Conservation (phyloP, 495 filamentous ascomycete species). For the Penicillium silybi region DNA sequence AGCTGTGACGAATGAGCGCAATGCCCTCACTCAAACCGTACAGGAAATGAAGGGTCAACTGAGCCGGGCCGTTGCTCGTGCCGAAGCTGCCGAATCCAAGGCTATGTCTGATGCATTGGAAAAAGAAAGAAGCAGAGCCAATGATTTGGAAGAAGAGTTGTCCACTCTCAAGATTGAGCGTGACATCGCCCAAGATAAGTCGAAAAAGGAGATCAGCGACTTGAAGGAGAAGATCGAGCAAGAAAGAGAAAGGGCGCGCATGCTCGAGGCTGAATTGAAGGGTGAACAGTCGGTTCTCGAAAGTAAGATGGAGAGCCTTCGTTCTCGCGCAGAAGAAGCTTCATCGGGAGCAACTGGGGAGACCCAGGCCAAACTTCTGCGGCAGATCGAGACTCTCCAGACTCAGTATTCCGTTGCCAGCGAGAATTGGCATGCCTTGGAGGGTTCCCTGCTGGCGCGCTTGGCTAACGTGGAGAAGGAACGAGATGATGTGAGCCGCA, state of each 20-base stretch:
- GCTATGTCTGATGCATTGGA: conserved; percentile 67
- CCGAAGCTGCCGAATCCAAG: conserved; percentile 62
- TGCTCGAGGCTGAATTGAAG: conserved; percentile 74
- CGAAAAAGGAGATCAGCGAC: conserved; percentile 64
- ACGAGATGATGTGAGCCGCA: conserved; percentile 75
- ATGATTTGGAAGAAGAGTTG: conserved; percentile 70
- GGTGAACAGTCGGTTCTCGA: conserved; percentile 78
- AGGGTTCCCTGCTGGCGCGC: conserved; percentile 72
- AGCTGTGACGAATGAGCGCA: conserved; percentile 57
- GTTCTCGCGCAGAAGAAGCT: conserved; percentile 82
- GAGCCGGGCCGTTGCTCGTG: conserved; percentile 61
- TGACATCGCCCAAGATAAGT: conserved; percentile 63
- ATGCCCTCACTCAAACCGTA: conserved; percentile 62
- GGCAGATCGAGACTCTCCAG: conserved; percentile 94
- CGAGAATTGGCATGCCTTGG: conserved; percentile 96
- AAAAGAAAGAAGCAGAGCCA: conserved; percentile 59
- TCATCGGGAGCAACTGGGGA: conserved; percentile 78
- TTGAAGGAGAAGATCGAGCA: conserved; percentile 68
- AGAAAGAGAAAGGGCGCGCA: conserved; percentile 66
- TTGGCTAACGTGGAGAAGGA: conserved; percentile 80
- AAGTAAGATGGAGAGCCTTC: conserved; percentile 83
- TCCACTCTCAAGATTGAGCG: conserved; percentile 72
- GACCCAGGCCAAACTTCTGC: conserved; percentile 81
- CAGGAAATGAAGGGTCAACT: conserved; percentile 67
- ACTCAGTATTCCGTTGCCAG: conserved; percentile 91